Evolutionary conservation across 163 green algal species (phyloP), one percentile per base, ranked within the genome.

Genomic region (Scenedesmus sp.): DNA sequence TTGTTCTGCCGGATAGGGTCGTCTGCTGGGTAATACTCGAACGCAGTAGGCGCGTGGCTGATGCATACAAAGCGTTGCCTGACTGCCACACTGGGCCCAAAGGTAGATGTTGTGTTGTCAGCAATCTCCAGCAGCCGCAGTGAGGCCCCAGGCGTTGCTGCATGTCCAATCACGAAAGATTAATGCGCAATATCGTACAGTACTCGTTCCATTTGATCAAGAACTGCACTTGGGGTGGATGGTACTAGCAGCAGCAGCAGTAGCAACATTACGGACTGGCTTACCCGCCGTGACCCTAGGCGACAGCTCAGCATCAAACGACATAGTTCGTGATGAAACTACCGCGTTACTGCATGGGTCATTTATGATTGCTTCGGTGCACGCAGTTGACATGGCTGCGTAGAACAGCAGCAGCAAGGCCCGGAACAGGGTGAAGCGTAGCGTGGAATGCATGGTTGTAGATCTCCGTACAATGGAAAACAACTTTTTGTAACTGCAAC

Each of bases 51-150:
- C 0, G 70, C 70, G 0, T 79, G 70, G 70, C 23, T 79, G 23
- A 79, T 79, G 70, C 70, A 79, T 1, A 79, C 70, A 79, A 79
- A 79, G 70, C 70, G 70, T 15, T 79, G 70, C 70, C 15, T 79
- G 1, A 52, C 70, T 79, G 70, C 10, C 70, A 79, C 70, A 52
- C 70, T 52, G 23, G 70, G 10, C 0, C 70, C 70, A 0, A 79
- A 79, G 70, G 70, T 79, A 15, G 70, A 79, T 79, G 70, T 52
- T 6, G 0, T 46, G 70, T 79, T 79, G 70, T 79, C 23, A 52
- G 70, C 70, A 13, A 79, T 13, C 23, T 79, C 70, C 0, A 79
- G 70, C 13, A 79, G 70, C 3, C 10, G 23, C 4, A 79, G 70
- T 52, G 70, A 5, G 3, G 70, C 70, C 5, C 70, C 70, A 79